Percentiles rank a stretch among this genome's conserved stretches.
Conservation (phyloP, 306 rosid genomes). For the Pterocarpus macrocarpus region DNA sequence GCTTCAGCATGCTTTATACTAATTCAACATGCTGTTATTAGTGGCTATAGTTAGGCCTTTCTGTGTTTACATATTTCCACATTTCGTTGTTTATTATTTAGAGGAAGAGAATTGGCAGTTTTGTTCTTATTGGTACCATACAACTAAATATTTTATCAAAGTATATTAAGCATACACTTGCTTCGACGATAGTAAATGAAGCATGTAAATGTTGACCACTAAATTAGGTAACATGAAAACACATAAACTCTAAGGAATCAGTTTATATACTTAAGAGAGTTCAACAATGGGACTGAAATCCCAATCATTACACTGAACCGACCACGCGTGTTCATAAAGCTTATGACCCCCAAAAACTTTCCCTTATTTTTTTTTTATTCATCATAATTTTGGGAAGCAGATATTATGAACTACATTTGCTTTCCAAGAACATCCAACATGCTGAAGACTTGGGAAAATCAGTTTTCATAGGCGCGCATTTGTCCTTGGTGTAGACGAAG, state of each 20-base stretch:
- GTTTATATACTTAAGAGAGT: neutral
- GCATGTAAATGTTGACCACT: neutral
- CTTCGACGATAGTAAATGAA: neutral
- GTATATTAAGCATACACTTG: no score
- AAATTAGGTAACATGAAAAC: neutral
- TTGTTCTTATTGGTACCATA: no score
- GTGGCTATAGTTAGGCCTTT: no score
- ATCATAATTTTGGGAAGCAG: constrained; percentile 21
- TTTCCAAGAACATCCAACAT: constrained; percentile 17
- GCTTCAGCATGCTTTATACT: no score
- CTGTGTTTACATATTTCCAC: no score
- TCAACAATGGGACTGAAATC: neutral
- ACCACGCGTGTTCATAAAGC: neutral
- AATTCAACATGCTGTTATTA: no score
- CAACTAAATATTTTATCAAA: no score
- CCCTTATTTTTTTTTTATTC: neutral
- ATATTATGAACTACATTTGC: constrained; percentile 13
- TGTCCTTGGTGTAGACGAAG: constrained; percentile 55
- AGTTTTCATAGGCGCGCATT: constrained; percentile 63
- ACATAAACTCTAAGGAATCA: neutral
- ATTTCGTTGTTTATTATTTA: no score
- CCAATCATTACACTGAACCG: neutral
- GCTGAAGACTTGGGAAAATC: neutral
- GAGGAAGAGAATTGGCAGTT: no score
- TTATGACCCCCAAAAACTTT: constrained; percentile 3